These are phyloP conservation scores for Agarophyton chilense DNA, from an alignment of 23 red algal genomes.

Conservation along the genomic window DNA sequence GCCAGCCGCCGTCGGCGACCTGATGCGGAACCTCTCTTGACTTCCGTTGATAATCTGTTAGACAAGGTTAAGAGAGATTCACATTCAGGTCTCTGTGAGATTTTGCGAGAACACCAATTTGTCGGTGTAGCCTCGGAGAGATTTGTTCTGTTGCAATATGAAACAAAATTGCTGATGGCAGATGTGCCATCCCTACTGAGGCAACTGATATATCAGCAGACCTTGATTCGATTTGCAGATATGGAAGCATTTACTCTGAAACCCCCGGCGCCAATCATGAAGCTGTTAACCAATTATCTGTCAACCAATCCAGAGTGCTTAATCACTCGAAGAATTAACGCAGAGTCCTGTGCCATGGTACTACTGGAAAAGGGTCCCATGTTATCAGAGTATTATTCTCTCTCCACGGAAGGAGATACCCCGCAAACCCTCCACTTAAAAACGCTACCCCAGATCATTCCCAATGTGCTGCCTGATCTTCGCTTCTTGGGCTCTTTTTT, in stretches of 20 bases:
- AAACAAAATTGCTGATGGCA: conserved; percentile 73
- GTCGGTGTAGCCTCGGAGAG: conserved; percentile 68
- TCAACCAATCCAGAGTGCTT: neutral
- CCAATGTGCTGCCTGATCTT: conserved; percentile 44
- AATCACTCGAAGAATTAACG: conserved; percentile 12
- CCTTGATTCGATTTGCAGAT: conserved; percentile 77
- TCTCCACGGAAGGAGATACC: conserved; percentile 15
- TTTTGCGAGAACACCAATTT: conserved; percentile 82
- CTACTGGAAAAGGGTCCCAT: conserved; percentile 49
- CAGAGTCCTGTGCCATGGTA: conserved; percentile 60
- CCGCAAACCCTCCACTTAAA: neutral
- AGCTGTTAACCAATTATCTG: conserved; percentile 26
- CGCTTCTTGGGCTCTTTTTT: conserved; percentile 39
- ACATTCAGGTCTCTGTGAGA: conserved; percentile 54
- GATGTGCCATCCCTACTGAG: conserved; percentile 36
- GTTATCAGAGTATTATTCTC: conserved; percentile 68
- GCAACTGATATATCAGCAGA: conserved; percentile 72
- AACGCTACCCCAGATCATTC: conserved; percentile 43
- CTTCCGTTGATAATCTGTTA: conserved; percentile 44
- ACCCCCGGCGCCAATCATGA: conserved; percentile 48
- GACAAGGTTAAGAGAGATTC: conserved; percentile 26
- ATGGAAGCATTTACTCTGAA: conserved; percentile 20
- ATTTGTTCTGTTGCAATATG: conserved; percentile 74
- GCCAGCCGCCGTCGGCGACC: conserved; percentile 41
- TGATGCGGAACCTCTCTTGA: conserved; percentile 67